Percentiles rank a stretch among this genome's conserved stretches.
Conservation (phyloP, 257 asterid species). For the Solanum lycopersicoides region DNA sequence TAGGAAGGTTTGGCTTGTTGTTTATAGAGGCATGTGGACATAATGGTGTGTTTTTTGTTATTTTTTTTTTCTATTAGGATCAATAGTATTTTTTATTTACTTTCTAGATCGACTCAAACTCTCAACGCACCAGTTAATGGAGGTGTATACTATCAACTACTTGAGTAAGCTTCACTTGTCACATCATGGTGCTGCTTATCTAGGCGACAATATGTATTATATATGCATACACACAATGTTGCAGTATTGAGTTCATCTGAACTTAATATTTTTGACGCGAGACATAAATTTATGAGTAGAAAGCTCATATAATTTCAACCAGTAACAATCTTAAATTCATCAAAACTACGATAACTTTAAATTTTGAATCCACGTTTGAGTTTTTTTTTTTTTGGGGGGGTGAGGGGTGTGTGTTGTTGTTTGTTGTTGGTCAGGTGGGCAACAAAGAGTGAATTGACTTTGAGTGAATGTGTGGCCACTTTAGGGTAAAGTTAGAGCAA, state of each 20-base stretch:
- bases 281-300: not conserved
- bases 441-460: conserved; percentile 33
- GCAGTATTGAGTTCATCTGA: not conserved
- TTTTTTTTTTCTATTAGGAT: not conserved
- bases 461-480: conserved; percentile 19
- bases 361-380: fast-evolving
- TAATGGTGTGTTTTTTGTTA: not conserved
- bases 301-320: not conserved
- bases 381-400: no score
- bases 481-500: conserved; percentile 22
- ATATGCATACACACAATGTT: not conserved
- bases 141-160: not conserved
- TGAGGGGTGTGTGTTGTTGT: no score
- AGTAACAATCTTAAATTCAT: fast-evolving
- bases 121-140: not conserved
- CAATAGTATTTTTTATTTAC: not conserved
- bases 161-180: not conserved
- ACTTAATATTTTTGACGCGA: fast-evolving
- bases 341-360: not conserved
- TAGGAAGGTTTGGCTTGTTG: conserved; percentile 7
- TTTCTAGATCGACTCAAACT: not conserved
- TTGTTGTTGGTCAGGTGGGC: conserved; percentile 13
- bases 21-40: conserved; percentile 12
- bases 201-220: not conserved
- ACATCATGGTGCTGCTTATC: not conserved